phyloP scores from a whole-genome alignment of 192 early-diverging fungal genomes.

The Entophlyctis luteolus region DNA sequence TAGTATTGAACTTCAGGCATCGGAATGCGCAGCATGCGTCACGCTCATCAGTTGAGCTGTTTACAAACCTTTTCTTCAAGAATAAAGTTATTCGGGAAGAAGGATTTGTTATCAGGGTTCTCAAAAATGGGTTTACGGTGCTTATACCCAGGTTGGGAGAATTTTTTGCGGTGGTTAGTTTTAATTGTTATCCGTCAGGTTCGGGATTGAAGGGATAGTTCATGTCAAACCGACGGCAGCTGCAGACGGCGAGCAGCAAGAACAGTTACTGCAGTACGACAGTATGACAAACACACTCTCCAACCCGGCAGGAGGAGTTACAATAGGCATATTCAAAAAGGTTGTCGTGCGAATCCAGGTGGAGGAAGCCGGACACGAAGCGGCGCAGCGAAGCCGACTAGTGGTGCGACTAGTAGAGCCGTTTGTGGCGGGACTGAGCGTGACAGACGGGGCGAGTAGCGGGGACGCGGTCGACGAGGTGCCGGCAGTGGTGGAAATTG shows the following conservation, averaged over 20 bases:
- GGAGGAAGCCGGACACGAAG: conserved; percentile 49
- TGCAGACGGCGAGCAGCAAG: not conserved
- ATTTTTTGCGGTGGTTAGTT: not conserved
- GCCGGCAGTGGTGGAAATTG: conserved; percentile 18
- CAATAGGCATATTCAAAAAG: conserved; percentile 73
- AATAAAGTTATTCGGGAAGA: conserved; percentile 81
- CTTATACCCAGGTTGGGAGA: conserved; percentile 71
- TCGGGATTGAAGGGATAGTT: conserved; percentile 92
- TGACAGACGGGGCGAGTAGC: not conserved
- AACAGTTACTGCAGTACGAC: conserved; percentile 6
- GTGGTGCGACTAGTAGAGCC: conserved; percentile 49
- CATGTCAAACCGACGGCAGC: conserved; percentile 26
- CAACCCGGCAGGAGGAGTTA: conserved; percentile 27
- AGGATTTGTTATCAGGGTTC: conserved; percentile 83
- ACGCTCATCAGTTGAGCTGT: conserved; percentile 91
- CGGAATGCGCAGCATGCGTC: conserved; percentile 94
- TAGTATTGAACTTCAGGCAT: conserved; percentile 85
- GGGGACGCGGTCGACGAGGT: conserved; percentile 16
- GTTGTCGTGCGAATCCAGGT: conserved; percentile 70
- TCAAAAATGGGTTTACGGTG: conserved; percentile 93
- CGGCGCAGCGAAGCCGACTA: conserved; percentile 40
- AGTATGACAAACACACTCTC: conserved; percentile 15
- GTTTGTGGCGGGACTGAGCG: conserved; percentile 37
- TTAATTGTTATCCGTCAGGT: conserved; percentile 43
- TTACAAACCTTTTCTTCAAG: conserved; percentile 94